Evolutionary conservation across 2,329 filamentous ascomycete species (phyloP).

Genomic region (Claviceps humidiphila): DNA sequence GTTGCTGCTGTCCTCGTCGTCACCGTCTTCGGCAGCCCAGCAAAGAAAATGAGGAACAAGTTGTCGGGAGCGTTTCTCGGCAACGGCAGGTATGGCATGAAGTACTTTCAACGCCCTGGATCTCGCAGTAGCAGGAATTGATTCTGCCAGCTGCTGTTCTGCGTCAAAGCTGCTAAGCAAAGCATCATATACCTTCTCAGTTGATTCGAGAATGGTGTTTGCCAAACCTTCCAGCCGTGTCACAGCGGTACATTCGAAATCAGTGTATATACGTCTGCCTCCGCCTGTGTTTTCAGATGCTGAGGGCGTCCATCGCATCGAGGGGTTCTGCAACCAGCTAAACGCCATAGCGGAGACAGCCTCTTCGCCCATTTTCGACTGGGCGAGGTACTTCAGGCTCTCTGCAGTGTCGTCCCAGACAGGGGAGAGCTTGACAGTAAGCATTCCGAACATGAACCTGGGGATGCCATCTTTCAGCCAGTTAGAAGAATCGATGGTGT

Average conservation of each 20-base stretch:
- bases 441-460: constrained; percentile 73
- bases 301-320: constrained; percentile 38
- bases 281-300: constrained; percentile 20
- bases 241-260: constrained; percentile 79
- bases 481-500: constrained; percentile 40
- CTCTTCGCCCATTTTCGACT: constrained; percentile 59
- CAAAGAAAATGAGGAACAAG: constrained; percentile 76
- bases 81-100: constrained; percentile 56
- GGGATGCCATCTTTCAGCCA: constrained; percentile 64
- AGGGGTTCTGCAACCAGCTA: constrained; percentile 56
- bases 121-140: constrained; percentile 45
- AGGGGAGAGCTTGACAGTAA: constrained; percentile 73
- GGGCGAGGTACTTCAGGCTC: constrained; percentile 61
- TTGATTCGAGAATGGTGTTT: constrained; percentile 35
- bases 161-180: constrained; percentile 53
- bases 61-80: constrained; percentile 73
- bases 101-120: constrained; percentile 71
- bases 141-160: constrained; percentile 41
- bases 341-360: constrained; percentile 60
- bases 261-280: constrained; percentile 36
- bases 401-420: constrained; percentile 76
- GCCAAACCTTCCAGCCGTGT: constrained; percentile 42
- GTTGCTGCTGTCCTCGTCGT: constrained; percentile 20
- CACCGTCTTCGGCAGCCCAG: constrained; percentile 52
- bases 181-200: constrained; percentile 39